Base-by-base conservation (phyloP, 164 flowering plant species). In the Paratinospora sagittata region DNA sequence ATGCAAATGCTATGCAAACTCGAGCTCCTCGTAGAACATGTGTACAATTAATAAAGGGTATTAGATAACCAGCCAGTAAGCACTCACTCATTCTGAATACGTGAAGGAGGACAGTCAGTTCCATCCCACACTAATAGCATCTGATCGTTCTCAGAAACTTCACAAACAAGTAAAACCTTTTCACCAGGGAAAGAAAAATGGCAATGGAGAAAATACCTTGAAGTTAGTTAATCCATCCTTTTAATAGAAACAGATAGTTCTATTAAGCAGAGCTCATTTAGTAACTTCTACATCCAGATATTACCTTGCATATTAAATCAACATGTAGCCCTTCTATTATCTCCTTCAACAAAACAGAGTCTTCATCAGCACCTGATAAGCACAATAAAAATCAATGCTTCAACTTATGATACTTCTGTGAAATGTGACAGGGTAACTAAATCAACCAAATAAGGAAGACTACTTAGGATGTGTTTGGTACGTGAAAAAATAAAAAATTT, bases 291-390 rank as follows among this genome's bases (percentile, higher is more conserved):
- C 9, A 8, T 55, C 21, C 23, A 55, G 23, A 19, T 55, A n/a
- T n/a, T n/a, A 55, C 61, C 61, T 55, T 55, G 61, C 61, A 55
- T 55, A 55, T 55, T 9, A 55, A 55, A 55, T 55, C 61, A 55
- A 5, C 17, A 0, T 0, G 24, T 19, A 19, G 8, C 8, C 8
- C 61, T 3, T n/a, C 61, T 3, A 19, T 55, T 19, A 55, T 5
- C n/a, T 55, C 61, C 24, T 55, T 55, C 24, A 55, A 55, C n/a
- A 23, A 55, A 21, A 55, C 19, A 19, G 21, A 55, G 24, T 55
- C 19, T 23, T 55, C 61, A 19, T 17, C 21, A 55, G 24, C n/a
- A 19, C 61, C 24, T 55, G 61, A 55, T 55, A 55, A 19, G 1
- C 21, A 9, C 61, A 55, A 19, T 17, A 55, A 21, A 55, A 5